These are phyloP conservation scores for Aschersonia sp. DNA, from an alignment of 2,329 filamentous ascomycete genomes.

Conservation along the genomic window DNA sequence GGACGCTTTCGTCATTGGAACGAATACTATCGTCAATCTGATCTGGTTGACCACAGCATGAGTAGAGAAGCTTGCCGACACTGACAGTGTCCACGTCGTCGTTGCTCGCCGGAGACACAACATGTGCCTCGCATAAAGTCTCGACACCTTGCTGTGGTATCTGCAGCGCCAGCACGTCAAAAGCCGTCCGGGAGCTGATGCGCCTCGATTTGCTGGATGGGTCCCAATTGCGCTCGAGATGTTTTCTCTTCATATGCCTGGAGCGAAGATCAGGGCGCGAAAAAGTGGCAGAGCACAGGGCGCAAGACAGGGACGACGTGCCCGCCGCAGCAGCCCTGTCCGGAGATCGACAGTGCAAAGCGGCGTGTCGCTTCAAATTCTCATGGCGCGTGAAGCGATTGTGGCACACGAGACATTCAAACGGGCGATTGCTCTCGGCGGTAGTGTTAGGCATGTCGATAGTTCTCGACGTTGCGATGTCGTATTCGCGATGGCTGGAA, in stretches of 20 bases:
- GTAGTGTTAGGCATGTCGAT: too few species aligned
- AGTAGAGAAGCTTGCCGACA: too few species aligned
- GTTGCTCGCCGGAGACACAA: too few species aligned
- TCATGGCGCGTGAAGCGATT: conserved; percentile 10
- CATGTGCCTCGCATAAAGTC: too few species aligned
- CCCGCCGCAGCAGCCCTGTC: conserved; percentile 6
- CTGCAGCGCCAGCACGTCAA: background rate
- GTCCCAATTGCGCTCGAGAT: conserved; percentile 7
- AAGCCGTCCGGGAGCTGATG: background rate
- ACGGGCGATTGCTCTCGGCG: conserved; percentile 16
- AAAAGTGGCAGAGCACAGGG: conserved; percentile 22
- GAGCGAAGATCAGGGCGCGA: conserved; percentile 23
- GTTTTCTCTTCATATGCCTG: conserved; percentile 26
- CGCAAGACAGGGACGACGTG: conserved; percentile 15
- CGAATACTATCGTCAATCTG: too few species aligned
- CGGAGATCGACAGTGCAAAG: conserved; percentile 19
- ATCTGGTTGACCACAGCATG: too few species aligned
- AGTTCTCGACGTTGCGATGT: too few species aligned
- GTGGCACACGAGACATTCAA: conserved; percentile 23
- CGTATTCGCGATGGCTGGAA: too few species aligned
- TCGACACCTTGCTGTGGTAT: too few species aligned
- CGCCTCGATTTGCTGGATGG: background rate
- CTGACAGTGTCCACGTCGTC: too few species aligned
- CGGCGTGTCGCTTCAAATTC: conserved; percentile 22
- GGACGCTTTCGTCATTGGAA: too few species aligned